Evolutionary conservation across 1,139 yeast genomes (phyloP).

Genomic region (Pneumocystis murina): DNA sequence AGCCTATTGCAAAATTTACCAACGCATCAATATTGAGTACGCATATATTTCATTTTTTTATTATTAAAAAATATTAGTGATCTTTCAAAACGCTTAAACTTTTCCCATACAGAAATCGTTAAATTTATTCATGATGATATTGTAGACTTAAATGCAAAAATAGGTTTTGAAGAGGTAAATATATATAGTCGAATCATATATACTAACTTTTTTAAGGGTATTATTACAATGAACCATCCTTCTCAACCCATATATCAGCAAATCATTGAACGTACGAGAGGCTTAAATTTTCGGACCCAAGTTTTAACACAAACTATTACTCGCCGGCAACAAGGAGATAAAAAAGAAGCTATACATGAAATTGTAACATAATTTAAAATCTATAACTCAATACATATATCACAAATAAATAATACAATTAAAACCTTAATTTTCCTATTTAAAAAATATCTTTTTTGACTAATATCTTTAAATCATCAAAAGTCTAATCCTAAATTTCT

Average conservation of each 20-base stretch:
- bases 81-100: not conserved
- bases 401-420: not conserved
- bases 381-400: not conserved
- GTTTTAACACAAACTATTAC: slow-evolving; percentile 29
- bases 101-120: slow-evolving; percentile 18
- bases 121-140: slow-evolving; percentile 37
- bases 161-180: slow-evolving; percentile 1
- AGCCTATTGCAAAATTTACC: slow-evolving; percentile 40
- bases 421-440: not conserved
- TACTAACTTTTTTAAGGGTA: slow-evolving; percentile 19
- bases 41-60: not conserved
- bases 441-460: too few relatives aligned
- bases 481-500: too few relatives aligned
- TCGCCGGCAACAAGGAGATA: not conserved
- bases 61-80: not conserved
- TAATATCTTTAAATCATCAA: too few relatives aligned
- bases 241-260: slow-evolving; percentile 37
- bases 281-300: slow-evolving; percentile 41
- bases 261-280: slow-evolving; percentile 46
- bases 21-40: slow-evolving; percentile 28
- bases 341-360: not conserved
- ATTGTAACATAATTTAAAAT: not conserved
- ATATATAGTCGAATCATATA: not conserved
- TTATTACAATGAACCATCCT: slow-evolving; percentile 35
- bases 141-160: slow-evolving; percentile 13